Evolutionary conservation across 2,329 filamentous ascomycete genomes (phyloP).

Genomic region (Coccinonectria pachysandricola): DNA sequence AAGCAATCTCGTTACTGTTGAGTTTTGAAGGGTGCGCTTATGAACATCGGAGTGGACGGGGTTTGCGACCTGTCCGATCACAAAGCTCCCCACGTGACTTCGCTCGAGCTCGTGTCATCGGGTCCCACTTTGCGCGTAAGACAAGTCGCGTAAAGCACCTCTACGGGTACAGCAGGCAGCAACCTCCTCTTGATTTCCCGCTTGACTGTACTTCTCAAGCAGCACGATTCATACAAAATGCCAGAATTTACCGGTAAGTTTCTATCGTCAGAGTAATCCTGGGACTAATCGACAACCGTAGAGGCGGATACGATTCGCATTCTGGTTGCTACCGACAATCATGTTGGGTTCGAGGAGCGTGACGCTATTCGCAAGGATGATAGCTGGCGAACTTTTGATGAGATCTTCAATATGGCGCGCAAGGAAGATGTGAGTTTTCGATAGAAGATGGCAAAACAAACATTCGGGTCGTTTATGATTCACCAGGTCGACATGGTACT

Average conservation of each 20-base stretch:
- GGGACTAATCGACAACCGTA: too few species aligned
- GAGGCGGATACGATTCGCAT: slow-evolving; percentile 83
- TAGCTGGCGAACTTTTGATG: slow-evolving; percentile 93
- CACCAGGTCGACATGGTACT: slow-evolving; percentile 84
- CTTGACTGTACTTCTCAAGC: too few species aligned
- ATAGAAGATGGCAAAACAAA: too few species aligned
- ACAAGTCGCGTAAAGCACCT: slow-evolving; percentile 12
- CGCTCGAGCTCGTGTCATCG: slow-evolving; percentile 18
- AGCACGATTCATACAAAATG: too few species aligned
- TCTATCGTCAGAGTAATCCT: too few species aligned
- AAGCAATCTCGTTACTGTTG: too few species aligned
- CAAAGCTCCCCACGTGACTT: slow-evolving; percentile 25
- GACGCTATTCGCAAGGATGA: slow-evolving; percentile 93
- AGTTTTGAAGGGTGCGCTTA: too few species aligned
- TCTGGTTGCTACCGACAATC: slow-evolving; percentile 88
- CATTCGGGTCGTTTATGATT: too few species aligned
- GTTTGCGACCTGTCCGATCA: too few species aligned
- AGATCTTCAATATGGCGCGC: slow-evolving; percentile 82
- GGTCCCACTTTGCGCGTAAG: slow-evolving; percentile 9
- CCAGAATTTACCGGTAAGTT: neutral
- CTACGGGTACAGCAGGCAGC: too few species aligned
- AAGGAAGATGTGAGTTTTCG: slow-evolving; percentile 56
- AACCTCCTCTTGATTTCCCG: neutral
- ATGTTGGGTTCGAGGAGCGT: slow-evolving; percentile 93
- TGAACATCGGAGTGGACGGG: too few species aligned